phyloP scores from a whole-genome alignment of 306 rosid species.

The Prunus campanulata region DNA sequence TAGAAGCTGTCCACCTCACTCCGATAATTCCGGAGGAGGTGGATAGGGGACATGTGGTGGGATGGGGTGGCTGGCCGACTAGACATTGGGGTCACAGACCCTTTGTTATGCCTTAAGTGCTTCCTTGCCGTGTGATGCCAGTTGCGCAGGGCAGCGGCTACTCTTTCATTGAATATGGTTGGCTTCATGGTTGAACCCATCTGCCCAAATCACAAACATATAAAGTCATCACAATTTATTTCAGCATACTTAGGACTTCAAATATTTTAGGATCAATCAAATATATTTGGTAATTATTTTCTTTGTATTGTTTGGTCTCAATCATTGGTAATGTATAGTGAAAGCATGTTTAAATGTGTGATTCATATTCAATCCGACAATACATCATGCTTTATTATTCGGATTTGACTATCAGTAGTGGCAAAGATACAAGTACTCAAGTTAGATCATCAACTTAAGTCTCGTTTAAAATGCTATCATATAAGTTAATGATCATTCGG shows the following conservation, averaged over 20 bases:
- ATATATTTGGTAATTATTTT: no score
- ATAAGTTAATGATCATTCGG: not conserved
- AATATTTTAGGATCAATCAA: no score
- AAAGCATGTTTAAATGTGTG: not conserved
- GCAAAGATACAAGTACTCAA: no score
- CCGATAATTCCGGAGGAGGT: conserved; percentile 49
- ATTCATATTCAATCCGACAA: not conserved
- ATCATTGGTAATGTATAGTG: not conserved
- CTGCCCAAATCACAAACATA: conserved; percentile 26
- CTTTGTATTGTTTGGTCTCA: not conserved
- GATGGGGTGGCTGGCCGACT: conserved; percentile 54
- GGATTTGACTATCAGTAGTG: no score
- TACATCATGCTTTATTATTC: not conserved
- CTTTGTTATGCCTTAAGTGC: conserved; percentile 52
- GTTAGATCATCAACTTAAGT: not conserved
- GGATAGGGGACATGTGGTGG: conserved; percentile 52
- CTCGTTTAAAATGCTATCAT: not conserved
- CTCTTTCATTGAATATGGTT: conserved; percentile 75
- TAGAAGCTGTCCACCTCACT: conserved; percentile 52
- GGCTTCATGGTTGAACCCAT: conserved; percentile 89
- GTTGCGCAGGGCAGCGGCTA: conserved; percentile 58
- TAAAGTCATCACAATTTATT: not conserved
- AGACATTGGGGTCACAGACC: conserved; percentile 44
- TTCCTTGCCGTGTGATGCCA: conserved; percentile 76
- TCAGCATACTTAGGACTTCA: not conserved